Evolutionary conservation across 2,329 filamentous ascomycete genomes (phyloP), one percentile per base, ranked within the genome.

Genomic region (Exophiala sp.): DNA sequence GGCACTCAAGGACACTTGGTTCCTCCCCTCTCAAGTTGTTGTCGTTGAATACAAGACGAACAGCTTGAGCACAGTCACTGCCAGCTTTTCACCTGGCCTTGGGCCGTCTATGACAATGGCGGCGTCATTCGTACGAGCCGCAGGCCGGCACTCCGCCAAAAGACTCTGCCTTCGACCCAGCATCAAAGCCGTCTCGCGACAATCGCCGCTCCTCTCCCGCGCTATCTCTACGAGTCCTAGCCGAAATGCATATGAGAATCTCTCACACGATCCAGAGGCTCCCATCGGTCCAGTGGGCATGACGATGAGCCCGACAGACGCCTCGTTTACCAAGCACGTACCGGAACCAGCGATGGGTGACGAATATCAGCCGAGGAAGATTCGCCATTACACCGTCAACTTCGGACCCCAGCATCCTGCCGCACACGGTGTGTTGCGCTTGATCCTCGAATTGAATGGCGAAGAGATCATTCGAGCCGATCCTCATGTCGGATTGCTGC

Each of bases 331-430:
- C 38, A 65, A 74, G 52, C 66, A 70, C 43, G 64, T 69, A 58
- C 71, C 62, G 24, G 71, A 74, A 50, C 61, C 64, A 53, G 71
- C 71, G 57, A 67, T 74, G 21, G 70, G 62, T 35, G 70, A 75
- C 45, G 75, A 78, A 61, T 73, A 70, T 47, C 65, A 70, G 49
- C 71, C 75, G 71, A 85, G 91, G 70, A 97, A 96, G 79, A 86
- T 98, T 68, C 83, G 93, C 61, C 93, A 98, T 74, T 98, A 98
- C 75, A 98, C 93, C 5, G 91, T 98, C 76, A 98, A 98, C 78
- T 98, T 98, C 65, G 93, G 93, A 49, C 93, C 93, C 58, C 93
- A 98, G 78, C 93, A 98, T 77, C 93, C 93, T 32, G 93, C 93
- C 59, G 94, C 93, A 64, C 93, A 98, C 80, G 93, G 93, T 66